phyloP scores from a whole-genome alignment of 1,284 basidiomycete species.

The Peniophora sp. region DNA sequence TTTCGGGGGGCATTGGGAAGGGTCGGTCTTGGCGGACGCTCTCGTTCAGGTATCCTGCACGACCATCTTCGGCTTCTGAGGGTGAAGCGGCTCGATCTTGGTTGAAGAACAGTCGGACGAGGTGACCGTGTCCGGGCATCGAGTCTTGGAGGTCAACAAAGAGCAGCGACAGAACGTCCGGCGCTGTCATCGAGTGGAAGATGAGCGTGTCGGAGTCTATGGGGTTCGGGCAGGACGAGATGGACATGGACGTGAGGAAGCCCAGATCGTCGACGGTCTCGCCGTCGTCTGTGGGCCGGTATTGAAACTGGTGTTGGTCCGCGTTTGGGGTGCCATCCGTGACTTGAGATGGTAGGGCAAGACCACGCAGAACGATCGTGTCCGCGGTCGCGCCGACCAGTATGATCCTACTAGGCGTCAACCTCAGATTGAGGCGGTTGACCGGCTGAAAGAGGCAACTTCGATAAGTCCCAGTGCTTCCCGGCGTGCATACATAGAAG shows the following conservation, averaged over 20 bases:
- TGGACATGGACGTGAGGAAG: not conserved
- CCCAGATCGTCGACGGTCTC: not conserved
- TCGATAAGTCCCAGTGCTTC: no score
- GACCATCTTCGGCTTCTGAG: not conserved
- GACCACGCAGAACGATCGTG: slow-evolving; percentile 3
- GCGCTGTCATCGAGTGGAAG: slow-evolving; percentile 2
- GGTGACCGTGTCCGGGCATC: slow-evolving; percentile 4
- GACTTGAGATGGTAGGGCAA: not conserved
- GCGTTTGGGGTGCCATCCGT: not conserved
- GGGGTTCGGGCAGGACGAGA: slow-evolving; percentile 2
- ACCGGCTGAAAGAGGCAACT: not conserved
- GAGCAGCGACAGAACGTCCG: slow-evolving; percentile 4
- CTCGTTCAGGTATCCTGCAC: not conserved
- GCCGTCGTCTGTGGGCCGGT: not conserved
- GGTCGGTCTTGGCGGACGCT: not conserved
- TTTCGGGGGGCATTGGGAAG: slow-evolving; percentile 21
- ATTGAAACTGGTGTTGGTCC: not conserved
- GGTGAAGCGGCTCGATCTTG: no score
- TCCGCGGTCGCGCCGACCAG: slow-evolving; percentile 4
- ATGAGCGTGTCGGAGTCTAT: slow-evolving; percentile 5
- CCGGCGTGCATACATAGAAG: not conserved
- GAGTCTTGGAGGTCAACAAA: slow-evolving; percentile 4
- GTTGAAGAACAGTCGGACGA: slow-evolving; percentile 3
- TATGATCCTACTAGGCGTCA: not conserved
- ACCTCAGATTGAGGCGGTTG: not conserved